Evolutionary conservation across 176 grass and related monocot genomes (phyloP), one percentile per base, ranked within the genome.

Genomic region (Avena eriantha): DNA sequence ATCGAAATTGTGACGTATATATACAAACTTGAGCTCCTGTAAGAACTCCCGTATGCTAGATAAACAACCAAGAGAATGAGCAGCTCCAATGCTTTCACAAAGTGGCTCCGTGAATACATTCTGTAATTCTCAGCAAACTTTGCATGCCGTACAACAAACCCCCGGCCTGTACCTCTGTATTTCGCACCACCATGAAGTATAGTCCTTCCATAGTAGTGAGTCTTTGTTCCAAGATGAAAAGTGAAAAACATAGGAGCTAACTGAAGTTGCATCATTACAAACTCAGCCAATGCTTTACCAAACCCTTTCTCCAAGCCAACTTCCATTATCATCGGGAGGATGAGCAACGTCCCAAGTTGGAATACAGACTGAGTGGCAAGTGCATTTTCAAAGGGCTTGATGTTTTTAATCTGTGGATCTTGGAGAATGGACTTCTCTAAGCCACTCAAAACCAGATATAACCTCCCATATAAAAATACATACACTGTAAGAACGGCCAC

Each of bases 221-320:
- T 89, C 73, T 92, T 94, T 29, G 93, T 94, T 80, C 93, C 93
- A 15, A 94, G 90, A 84, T 89, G 86, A 83, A 94, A 92, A 79
- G 93, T 90, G 67, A 92, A 94, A 82, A 94, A 94, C 21, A 94
- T 90, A 23, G 93, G 57, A 83, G 84, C 87, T 59, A 94, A 73
- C 73, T 94, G 90, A 89, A 94, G 93, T 71, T 94, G 93, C 93
- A 94, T 94, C 8, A 94, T 92, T 65, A 94, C 65, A 84, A 94
- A 94, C 58, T 92, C 93, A 41, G 85, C 90, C 46, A 94, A 33
- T 76, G 93, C 93, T 80, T 85, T 90, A 67, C 93, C 82, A 84
- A 90, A 94, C 55, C 90, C 90, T 88, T 87, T 94, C 86, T 94
- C 93, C 67, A 94, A 72, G 69, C 85, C 93, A 66, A 94, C 70